Evolutionary conservation across 805 yeast genomes (phyloP).

Genomic region (Candida khao-thaluensis): DNA sequence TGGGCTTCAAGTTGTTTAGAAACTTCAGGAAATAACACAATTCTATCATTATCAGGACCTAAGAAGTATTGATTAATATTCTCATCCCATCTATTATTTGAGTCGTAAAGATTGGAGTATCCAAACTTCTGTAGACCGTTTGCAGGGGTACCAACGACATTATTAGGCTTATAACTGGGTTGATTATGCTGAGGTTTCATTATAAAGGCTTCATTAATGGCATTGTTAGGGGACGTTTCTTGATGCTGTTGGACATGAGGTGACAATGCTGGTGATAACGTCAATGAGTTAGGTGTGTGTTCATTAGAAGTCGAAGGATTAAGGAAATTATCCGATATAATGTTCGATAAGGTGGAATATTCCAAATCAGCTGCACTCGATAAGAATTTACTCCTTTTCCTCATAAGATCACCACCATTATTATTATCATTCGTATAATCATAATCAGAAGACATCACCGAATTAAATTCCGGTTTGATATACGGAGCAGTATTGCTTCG

Average conservation of each 20-base stretch:
- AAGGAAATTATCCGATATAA: constrained; percentile 48
- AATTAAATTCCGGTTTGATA: constrained; percentile 4
- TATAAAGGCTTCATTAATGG: constrained; percentile 17
- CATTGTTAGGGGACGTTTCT: constrained; percentile 15
- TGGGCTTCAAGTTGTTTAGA: constrained; percentile 43
- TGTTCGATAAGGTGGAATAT: constrained; percentile 65
- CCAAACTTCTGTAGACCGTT: constrained; percentile 6
- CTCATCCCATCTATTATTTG: constrained; percentile 50
- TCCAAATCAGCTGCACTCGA: constrained; percentile 74
- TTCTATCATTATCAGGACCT: constrained; percentile 48
- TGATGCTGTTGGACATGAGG: constrained; percentile 24
- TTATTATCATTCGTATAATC: background rate
- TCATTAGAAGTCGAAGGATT: constrained; percentile 13
- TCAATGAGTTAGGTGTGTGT: constrained; percentile 34
- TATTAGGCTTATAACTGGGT: background rate
- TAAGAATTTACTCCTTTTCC: constrained; percentile 48
- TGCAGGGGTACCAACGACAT: background rate
- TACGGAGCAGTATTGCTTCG: constrained; percentile 6
- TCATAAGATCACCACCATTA: constrained; percentile 7
- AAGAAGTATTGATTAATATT: constrained; percentile 66
- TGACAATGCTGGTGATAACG: constrained; percentile 36
- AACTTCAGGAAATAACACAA: constrained; percentile 59
- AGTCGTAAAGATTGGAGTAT: constrained; percentile 15
- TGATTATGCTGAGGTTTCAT: constrained; percentile 1
- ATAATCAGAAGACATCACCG: background rate